phyloP scores from a whole-genome alignment of 805 yeast species.

The Alloascoidea africana region DNA sequence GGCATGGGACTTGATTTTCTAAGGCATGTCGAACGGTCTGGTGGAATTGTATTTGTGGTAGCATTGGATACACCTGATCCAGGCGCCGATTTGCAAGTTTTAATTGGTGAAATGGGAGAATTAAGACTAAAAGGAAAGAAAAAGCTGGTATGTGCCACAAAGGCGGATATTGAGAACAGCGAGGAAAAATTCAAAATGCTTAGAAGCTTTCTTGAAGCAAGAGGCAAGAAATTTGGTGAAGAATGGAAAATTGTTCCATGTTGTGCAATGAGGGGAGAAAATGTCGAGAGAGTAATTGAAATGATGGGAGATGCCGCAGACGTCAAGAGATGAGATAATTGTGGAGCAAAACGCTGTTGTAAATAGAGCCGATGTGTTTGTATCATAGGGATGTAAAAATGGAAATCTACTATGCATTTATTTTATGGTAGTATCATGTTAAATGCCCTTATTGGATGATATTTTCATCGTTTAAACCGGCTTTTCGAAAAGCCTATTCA shows the following conservation, averaged over 20 bases:
- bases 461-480: too few species aligned
- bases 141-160: constrained; percentile 77
- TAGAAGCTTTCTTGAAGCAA: constrained; percentile 24
- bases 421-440: too few species aligned
- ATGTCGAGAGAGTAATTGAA: constrained; percentile 51
- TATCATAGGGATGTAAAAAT: too few species aligned
- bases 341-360: too few species aligned
- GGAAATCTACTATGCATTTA: too few species aligned
- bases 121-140: constrained; percentile 43
- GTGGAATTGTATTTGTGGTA: constrained; percentile 77
- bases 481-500: too few species aligned
- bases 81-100: constrained; percentile 40
- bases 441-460: too few species aligned
- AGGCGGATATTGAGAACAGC: constrained; percentile 63
- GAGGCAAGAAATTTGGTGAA: constrained; percentile 8
- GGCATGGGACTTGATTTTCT: constrained; percentile 93
- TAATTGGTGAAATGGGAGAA: constrained; percentile 60
- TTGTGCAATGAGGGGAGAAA: constrained; percentile 63
- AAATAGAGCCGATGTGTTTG: too few species aligned
- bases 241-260: constrained; percentile 71
- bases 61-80: constrained; percentile 63
- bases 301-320: constrained; percentile 52
- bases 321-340: too few species aligned
- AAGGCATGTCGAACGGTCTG: constrained; percentile 84
- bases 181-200: constrained; percentile 32